A percentile compares a stretch with the other conserved stretches of the same genome.
Conservation (phyloP, 345 rosid genomes). For the Eucalyptus viminalis region DNA sequence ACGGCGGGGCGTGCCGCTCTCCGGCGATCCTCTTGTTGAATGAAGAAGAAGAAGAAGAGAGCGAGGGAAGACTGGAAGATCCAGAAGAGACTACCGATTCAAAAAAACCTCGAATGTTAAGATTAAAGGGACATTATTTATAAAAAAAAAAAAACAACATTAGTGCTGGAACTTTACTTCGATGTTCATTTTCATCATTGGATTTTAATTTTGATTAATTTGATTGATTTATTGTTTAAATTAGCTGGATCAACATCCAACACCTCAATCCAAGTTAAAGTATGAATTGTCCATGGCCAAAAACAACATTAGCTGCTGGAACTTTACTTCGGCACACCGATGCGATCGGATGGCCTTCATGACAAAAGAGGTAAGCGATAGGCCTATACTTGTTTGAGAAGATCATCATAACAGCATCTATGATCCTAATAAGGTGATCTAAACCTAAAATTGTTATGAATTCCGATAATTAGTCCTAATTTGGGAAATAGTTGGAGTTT, state of each 20-base stretch:
- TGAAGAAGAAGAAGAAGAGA: background rate
- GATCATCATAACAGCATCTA: background rate
- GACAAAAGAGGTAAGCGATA: background rate
- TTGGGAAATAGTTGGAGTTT: background rate
- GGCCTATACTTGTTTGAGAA: accelerated
- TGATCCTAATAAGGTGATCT: background rate
- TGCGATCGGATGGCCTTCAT: background rate
- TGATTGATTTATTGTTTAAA: background rate
- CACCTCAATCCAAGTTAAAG: background rate
- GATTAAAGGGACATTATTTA: background rate
- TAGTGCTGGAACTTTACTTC: background rate
- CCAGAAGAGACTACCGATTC: background rate
- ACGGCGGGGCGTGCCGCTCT: background rate
- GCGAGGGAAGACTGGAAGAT: background rate
- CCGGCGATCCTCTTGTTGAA: background rate
- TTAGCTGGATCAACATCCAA: background rate
- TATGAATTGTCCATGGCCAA: background rate
- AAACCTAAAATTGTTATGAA: background rate
- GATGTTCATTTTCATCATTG: background rate
- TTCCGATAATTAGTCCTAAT: background rate
- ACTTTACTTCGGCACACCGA: accelerated
- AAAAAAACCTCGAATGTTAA: background rate
- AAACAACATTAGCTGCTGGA: too few relatives aligned
- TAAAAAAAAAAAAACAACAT: background rate
- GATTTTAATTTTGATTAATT: background rate